Evolutionary conservation across 352 stramenopile species (phyloP).

Genomic region (Globisporangium paroecandrum): DNA sequence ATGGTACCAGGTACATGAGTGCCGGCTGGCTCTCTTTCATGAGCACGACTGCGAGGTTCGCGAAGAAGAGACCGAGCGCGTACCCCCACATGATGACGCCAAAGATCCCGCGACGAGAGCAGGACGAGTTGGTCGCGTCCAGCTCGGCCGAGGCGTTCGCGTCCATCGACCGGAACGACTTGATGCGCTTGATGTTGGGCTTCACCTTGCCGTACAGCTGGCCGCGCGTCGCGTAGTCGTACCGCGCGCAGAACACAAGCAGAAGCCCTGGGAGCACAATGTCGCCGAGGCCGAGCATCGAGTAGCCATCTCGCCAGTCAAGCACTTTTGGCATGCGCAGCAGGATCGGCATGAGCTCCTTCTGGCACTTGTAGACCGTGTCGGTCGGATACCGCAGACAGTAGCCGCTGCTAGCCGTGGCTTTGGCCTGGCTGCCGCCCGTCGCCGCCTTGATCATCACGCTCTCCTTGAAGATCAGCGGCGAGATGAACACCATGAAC

Average conservation of each 20-base stretch:
- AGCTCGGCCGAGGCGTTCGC: slow-evolving; percentile 34
- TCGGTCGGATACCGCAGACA: slow-evolving; percentile 76
- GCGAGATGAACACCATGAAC: slow-evolving; percentile 95
- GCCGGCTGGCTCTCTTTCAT: slow-evolving; percentile 93
- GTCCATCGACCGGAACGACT: slow-evolving; percentile 27
- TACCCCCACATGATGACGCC: slow-evolving; percentile 91
- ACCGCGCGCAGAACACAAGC: slow-evolving; percentile 93
- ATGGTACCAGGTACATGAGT: slow-evolving; percentile 95
- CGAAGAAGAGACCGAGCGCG: slow-evolving; percentile 90
- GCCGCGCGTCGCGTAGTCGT: slow-evolving; percentile 87
- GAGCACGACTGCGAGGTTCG: slow-evolving; percentile 91
- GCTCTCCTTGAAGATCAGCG: slow-evolving; percentile 85
- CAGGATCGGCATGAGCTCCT: slow-evolving; percentile 92
- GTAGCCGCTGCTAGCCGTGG: slow-evolving; percentile 44
- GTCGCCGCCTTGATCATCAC: slow-evolving; percentile 96
- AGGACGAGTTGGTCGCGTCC: slow-evolving; percentile 22
- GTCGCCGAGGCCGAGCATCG: slow-evolving; percentile 95
- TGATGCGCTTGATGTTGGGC: slow-evolving; percentile 42
- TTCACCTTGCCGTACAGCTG: slow-evolving; percentile 62
- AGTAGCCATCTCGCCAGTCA: slow-evolving; percentile 90
- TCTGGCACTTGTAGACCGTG: slow-evolving; percentile 49
- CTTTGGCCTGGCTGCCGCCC: slow-evolving; percentile 55
- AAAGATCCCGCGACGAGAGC: slow-evolving; percentile 53
- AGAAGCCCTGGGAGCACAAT: slow-evolving; percentile 95
- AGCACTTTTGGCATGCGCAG: slow-evolving; percentile 91